Conservation (phyloP, 768 basidiomycete genomes). For the Kwoniella botswanensis region DNA sequence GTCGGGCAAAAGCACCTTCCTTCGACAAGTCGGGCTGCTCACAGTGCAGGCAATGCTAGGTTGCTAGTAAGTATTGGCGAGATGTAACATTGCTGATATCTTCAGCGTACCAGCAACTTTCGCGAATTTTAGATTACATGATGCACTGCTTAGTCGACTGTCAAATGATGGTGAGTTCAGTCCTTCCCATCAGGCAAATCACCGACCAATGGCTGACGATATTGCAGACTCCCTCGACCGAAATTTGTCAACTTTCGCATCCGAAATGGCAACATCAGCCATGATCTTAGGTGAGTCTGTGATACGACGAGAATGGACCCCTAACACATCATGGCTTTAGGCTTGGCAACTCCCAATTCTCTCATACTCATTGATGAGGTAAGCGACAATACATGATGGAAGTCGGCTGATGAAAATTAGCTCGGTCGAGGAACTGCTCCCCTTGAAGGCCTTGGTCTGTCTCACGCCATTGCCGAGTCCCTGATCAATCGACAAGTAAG, state of each 20-base stretch:
- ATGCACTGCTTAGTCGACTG: conserved; percentile 79
- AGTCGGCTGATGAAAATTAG: conserved; percentile 21
- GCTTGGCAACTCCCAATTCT: conserved; percentile 68
- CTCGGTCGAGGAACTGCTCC: conserved; percentile 85
- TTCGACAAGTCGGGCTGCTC: conserved; percentile 83
- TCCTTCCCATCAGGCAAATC: too few species aligned
- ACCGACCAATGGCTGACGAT: neutral
- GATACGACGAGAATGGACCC: neutral
- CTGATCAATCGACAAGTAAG: conserved; percentile 71
- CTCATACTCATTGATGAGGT: conserved; percentile 86
- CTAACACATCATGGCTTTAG: conserved; percentile 56
- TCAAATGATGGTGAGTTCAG: conserved; percentile 71
- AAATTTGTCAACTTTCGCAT: conserved; percentile 89
- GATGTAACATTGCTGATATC: conserved; percentile 8
- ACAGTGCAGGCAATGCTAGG: conserved; percentile 86
- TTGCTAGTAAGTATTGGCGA: conserved; percentile 64
- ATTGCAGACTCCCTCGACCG: conserved; percentile 79
- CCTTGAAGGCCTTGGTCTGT: conserved; percentile 66
- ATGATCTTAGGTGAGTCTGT: conserved; percentile 77
- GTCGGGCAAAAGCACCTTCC: conserved; percentile 93
- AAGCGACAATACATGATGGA: neutral
- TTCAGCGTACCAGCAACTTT: conserved; percentile 82
- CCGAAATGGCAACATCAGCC: conserved; percentile 88
- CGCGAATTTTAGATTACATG: conserved; percentile 87
- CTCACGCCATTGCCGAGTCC: conserved; percentile 60